phyloP scores from a whole-genome alignment of 2,329 filamentous ascomycete genomes.

The Teratosphaeria viscida region DNA sequence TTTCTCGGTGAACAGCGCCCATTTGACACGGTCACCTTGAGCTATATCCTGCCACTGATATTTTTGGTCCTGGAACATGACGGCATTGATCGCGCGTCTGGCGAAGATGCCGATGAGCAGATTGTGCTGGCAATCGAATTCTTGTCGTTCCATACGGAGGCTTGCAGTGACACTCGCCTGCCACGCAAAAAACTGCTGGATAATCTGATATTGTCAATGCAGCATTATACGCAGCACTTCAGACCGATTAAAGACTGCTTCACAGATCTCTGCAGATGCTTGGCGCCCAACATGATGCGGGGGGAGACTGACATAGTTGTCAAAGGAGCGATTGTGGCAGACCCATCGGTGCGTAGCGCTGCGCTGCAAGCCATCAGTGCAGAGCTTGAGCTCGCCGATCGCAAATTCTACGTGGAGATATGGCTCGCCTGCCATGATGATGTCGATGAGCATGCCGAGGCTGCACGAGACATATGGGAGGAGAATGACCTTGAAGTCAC shows the following conservation, averaged over 20 bases:
- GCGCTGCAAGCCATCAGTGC: conserved; percentile 82
- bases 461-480: conserved; percentile 86
- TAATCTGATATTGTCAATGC: conserved; percentile 70
- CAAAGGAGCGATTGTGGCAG: conserved; percentile 65
- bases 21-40: conserved; percentile 77
- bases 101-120: conserved; percentile 80
- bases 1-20: conserved; percentile 90
- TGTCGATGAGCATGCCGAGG: conserved; percentile 71
- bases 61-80: conserved; percentile 69
- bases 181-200: conserved; percentile 66
- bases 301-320: conserved; percentile 68
- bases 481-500: conserved; percentile 72
- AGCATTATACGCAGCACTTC: conserved; percentile 83
- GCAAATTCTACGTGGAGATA: conserved; percentile 77
- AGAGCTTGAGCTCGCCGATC: conserved; percentile 82
- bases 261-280: conserved; percentile 70
- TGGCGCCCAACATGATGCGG: conserved; percentile 67
- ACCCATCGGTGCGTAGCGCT: conserved; percentile 69
- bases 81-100: conserved; percentile 55
- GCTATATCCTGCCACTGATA: conserved; percentile 75
- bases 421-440: conserved; percentile 93
- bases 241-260: conserved; percentile 91
- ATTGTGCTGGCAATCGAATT: conserved; percentile 82
- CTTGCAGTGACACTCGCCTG: conserved; percentile 63
- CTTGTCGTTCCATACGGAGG: conserved; percentile 75